Base-by-base conservation (phyloP, 805 yeast genomes). In the Teunomyces pallodes region DNA sequence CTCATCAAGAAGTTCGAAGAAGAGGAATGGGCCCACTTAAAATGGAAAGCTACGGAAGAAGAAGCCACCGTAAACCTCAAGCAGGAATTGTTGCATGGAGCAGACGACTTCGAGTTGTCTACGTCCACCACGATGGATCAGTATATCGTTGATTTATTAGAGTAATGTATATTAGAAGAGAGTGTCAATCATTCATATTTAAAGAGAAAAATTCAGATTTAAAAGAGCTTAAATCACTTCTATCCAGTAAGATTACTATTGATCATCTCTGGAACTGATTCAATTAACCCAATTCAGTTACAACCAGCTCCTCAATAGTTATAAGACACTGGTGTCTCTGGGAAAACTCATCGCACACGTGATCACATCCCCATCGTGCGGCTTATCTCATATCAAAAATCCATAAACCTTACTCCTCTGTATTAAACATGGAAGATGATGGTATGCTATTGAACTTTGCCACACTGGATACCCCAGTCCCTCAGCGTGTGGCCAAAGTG, bases 371-470 rank as follows among this genome's bases (percentile, higher is more conserved):
- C 28, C 40, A 17, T 40, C 35, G 35, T 40, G 35, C 35, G 35
- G 35, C 43, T 30, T 28, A 40, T 17, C 43, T 16, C 10, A 2
- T 28, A 9, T 20, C 13, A 14, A 40, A 29, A 40, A 29, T 40
- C 35, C 31, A 13, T 14, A 14, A 26, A 9, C 27, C 13, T 6
- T 10, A 24, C 14, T 9, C 9, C 9, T 2, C 27, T 20, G 2
- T 14, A 17, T 9, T 10, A 17, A 41, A n/a, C 12, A 41, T 41
- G 43, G 70, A 68, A 35, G 94, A 85, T 59, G 94, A 84, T 65
- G 89, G 88, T 2, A 58, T 91, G 67, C 67, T 91, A 58, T 64
- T 92, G 59, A 92, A 92, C 63, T 84, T 92, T 60, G 79, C 84
- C 27, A 38, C 41, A 17, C 41, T 38, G 41, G 30, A 38, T 16